A percentile compares a stretch with the other conserved stretches of the same genome.
These are phyloP conservation scores for Byssochlamys sp. DNA, from an alignment of 2,329 filamentous ascomycete genomes.

Conservation along the genomic window DNA sequence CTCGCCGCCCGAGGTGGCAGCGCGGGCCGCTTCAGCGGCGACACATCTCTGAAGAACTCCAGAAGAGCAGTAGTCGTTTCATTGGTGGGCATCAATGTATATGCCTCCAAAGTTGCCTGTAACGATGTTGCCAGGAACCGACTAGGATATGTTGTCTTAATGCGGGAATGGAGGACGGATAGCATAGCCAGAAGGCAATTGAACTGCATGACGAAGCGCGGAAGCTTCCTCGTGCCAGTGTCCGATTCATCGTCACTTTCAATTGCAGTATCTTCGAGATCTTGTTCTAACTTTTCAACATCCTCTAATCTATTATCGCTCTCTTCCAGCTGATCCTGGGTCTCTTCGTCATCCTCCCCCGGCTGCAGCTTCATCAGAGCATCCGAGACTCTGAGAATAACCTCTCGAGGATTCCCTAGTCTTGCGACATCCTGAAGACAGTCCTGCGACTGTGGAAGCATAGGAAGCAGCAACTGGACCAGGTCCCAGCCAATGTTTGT, in stretches of 20 bases:
- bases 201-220: conserved; percentile 29
- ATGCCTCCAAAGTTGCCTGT: conserved; percentile 52
- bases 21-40: conserved; percentile 49
- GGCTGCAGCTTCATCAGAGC: conserved; percentile 49
- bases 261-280: conserved; percentile 11
- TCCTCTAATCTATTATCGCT: conserved; percentile 7
- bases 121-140: conserved; percentile 56
- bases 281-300: conserved; percentile 3
- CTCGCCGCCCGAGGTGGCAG: conserved; percentile 51
- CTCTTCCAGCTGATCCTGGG: conserved; percentile 24
- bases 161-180: conserved; percentile 48
- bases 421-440: conserved; percentile 54
- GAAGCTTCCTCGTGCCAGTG: conserved; percentile 7
- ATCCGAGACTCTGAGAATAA: conserved; percentile 55
- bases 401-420: conserved; percentile 55
- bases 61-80: conserved; percentile 50
- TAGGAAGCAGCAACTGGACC: conserved; percentile 51
- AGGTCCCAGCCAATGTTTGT: conserved; percentile 59
- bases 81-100: conserved; percentile 46
- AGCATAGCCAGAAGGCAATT: conserved; percentile 43
- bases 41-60: conserved; percentile 48
- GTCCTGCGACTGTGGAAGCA: conserved; percentile 48
- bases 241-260: conserved; percentile 11
- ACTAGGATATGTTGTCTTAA: conserved; percentile 56
- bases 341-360: conserved; percentile 23